Evolutionary conservation across 345 rosid species (phyloP), one percentile per base, ranked within the genome.

Genomic region (Rubroshorea leprosula): DNA sequence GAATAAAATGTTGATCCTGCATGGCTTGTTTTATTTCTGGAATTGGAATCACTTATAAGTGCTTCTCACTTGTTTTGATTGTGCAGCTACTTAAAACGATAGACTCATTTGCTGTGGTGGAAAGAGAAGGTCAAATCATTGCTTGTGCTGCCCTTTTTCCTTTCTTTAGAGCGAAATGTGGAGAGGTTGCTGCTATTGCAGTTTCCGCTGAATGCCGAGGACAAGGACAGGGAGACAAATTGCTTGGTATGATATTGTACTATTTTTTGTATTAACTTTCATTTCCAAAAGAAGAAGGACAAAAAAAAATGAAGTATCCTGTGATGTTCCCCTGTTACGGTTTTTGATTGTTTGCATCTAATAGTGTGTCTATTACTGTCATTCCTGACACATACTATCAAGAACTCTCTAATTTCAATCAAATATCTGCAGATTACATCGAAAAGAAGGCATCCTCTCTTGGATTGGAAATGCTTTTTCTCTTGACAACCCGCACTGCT

Each of bases 111-210:
- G 41, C 68, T 61, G 95, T 89, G 52, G 78, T 89, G 74, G 98
- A 92, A 74, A 78, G 97, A 51, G 97, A 90, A 78, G 94, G 97
- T 49, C 95, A 92, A 65, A 70, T 92, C 38, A 86, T 92, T 14
- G 96, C 97, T 41, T 86, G 95, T 69, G 95, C 97, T 54, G 98
- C 98, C 55, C 78, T 92, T 69, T 83, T 92, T 54, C 95, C 93
- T 23, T 86, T 80, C 74, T 80, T 72, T 64, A 74, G 84, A 65
- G 95, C 84, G 1, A 84, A 83, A 58, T 86, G 95, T 53, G 97
- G 97, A 61, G 97, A 92, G 73, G 85, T 92, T 66, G 97, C 98
- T 51, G 84, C 93, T 60, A 86, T 92, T 51, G 98, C 91, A 9
- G 97, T 92, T 70, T 76, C 97, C 62, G 69, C 95, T 41, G 97